These are phyloP conservation scores for Leccinellum rugosiceps DNA, from an alignment of 768 basidiomycete species.

Conservation along the genomic window DNA sequence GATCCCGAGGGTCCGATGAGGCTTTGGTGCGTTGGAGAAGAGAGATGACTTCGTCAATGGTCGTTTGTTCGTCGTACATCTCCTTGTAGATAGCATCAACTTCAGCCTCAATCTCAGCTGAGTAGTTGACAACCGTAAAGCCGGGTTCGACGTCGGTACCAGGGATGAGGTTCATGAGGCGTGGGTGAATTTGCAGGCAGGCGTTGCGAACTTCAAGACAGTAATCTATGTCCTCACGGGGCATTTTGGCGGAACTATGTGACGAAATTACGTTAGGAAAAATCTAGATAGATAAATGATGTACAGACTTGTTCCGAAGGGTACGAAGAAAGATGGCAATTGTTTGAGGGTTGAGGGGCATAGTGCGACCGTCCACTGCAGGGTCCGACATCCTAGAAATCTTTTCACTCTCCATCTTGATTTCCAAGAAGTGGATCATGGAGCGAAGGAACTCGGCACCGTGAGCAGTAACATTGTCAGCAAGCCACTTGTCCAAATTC, in stretches of 20 bases:
- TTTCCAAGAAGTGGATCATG: conserved; percentile 83
- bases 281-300: not conserved
- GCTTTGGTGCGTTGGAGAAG: conserved; percentile 84
- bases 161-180: conserved; percentile 91
- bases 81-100: conserved; percentile 95
- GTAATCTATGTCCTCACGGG: conserved; percentile 75
- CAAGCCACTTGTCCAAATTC: conserved; percentile 96
- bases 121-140: conserved; percentile 83
- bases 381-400: conserved; percentile 72
- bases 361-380: conserved; percentile 72
- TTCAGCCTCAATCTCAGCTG: conserved; percentile 85
- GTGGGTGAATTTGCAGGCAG: conserved; percentile 92
- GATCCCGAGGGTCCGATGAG: conserved; percentile 79
- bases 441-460: conserved; percentile 85
- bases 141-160: conserved; percentile 88
- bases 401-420: conserved; percentile 93
- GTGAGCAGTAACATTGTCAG: conserved; percentile 78
- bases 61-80: conserved; percentile 95
- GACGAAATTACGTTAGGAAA: not conserved
- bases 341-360: conserved; percentile 83
- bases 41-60: conserved; percentile 90
- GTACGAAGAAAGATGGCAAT: conserved; percentile 91
- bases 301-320: conserved; percentile 74
- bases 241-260: conserved; percentile 68
- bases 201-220: conserved; percentile 90